These are phyloP conservation scores for Plasmodium knowlesi DNA, from an alignment of 169 alveolate genomes.

Conservation along the genomic window DNA sequence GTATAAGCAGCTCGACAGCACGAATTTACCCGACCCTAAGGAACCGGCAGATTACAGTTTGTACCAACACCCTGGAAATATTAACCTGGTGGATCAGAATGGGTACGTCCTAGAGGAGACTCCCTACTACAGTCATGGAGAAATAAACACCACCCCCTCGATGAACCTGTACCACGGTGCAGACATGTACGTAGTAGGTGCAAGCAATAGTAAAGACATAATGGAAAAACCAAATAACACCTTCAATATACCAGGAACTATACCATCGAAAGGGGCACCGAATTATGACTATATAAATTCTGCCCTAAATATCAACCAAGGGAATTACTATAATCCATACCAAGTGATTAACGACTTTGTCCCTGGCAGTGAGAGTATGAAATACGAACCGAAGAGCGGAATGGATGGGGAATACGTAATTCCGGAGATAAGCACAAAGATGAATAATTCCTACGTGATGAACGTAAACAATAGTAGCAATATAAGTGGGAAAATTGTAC, in stretches of 20 bases:
- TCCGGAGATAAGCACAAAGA: constrained; percentile 8
- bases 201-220: constrained; percentile 4
- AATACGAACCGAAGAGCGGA: constrained; percentile 4
- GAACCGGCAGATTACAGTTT: constrained; percentile 14
- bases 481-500: neutral
- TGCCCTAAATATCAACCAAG: constrained; percentile 18
- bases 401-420: neutral
- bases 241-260: constrained; percentile 13
- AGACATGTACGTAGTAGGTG: constrained; percentile 12
- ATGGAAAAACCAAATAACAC: constrained; percentile 13
- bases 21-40: constrained; percentile 6
- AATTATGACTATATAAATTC: constrained; percentile 48
- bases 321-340: constrained; percentile 3
- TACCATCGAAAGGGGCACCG: neutral
- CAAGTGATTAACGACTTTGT: constrained; percentile 7
- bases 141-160: constrained; percentile 23
- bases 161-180: constrained; percentile 13
- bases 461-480: neutral
- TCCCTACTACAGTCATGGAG: constrained; percentile 26
- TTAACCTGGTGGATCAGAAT: constrained; percentile 14
- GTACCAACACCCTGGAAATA: constrained; percentile 11
- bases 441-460: constrained; percentile 14
- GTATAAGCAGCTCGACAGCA: constrained; percentile 1
- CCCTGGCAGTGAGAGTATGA: neutral
- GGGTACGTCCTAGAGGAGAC: neutral